Conservation (phyloP, 495 filamentous ascomycete species). For the Aspergillus bridgeri region DNA sequence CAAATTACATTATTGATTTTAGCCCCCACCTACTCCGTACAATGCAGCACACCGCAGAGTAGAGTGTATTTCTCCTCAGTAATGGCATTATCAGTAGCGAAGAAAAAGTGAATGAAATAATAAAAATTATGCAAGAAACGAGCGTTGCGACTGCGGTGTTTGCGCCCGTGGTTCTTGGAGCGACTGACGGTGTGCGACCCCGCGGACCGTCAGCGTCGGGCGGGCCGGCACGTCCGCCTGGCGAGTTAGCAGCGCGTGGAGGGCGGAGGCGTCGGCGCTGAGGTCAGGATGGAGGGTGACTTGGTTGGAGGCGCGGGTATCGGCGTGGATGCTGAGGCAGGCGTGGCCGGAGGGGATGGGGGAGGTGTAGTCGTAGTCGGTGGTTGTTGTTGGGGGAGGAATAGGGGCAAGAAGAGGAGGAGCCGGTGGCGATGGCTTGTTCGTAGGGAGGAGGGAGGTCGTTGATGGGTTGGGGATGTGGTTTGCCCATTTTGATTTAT, state of each 20-base stretch:
- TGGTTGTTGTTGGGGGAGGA: too few species aligned
- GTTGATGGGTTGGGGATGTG: not conserved
- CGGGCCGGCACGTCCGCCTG: constrained; percentile 37
- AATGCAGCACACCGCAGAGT: too few species aligned
- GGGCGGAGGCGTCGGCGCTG: constrained; percentile 19
- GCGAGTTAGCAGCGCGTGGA: constrained; percentile 25
- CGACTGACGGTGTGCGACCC: constrained; percentile 31
- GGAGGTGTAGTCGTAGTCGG: not conserved
- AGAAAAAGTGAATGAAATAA: too few species aligned
- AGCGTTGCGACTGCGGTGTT: constrained; percentile 28
- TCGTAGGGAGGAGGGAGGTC: constrained; percentile 17
- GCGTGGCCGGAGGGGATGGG: constrained; percentile 5
- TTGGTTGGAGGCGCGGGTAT: constrained; percentile 15
- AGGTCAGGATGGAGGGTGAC: constrained; percentile 26
- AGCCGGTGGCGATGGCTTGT: constrained; percentile 2
- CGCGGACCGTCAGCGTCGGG: constrained; percentile 31
- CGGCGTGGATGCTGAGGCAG: constrained; percentile 10
- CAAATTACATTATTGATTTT: too few species aligned
- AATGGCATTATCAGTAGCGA: too few species aligned
- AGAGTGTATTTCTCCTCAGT: too few species aligned
- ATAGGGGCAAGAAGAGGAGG: not conserved
- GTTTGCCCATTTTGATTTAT: not conserved
- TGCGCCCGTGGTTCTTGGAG: constrained; percentile 18
- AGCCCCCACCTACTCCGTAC: too few species aligned
- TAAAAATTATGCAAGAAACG: too few species aligned